These are phyloP conservation scores for Peniophora sp. DNA, from an alignment of 1,284 basidiomycete species.

Conservation along the genomic window DNA sequence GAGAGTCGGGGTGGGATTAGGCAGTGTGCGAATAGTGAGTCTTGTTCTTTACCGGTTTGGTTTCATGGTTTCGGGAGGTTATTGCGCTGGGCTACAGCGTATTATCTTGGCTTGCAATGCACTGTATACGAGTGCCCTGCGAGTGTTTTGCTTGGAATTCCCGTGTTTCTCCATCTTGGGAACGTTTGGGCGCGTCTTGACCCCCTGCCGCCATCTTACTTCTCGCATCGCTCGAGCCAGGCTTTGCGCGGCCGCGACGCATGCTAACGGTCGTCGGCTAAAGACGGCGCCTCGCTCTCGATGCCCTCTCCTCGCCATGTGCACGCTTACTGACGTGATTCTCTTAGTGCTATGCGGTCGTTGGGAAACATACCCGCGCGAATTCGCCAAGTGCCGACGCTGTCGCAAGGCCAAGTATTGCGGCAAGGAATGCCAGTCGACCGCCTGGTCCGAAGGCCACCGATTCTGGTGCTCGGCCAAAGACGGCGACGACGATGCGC, in stretches of 20 bases:
- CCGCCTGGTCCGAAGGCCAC: conserved; percentile 96
- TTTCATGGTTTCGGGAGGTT: background rate
- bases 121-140: too few relatives aligned
- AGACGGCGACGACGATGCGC: conserved; percentile 58
- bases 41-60: conserved; percentile 4
- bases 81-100: too few relatives aligned
- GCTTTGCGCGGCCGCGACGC: too few relatives aligned
- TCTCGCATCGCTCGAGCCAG: too few relatives aligned
- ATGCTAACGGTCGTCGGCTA: too few relatives aligned
- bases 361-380: conserved; percentile 90
- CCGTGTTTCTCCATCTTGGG: too few relatives aligned
- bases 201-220: too few relatives aligned
- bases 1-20: conserved; percentile 88
- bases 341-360: conserved; percentile 81
- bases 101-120: too few relatives aligned
- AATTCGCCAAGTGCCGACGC: conserved; percentile 95
- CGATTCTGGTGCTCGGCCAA: conserved; percentile 82
- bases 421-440: conserved; percentile 95
- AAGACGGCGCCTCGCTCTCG: too few relatives aligned
- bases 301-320: too few relatives aligned
- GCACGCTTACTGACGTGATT: conserved; percentile 2
- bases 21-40: conserved; percentile 93
- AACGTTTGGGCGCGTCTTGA: too few relatives aligned
- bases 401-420: conserved; percentile 99
- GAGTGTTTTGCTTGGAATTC: too few relatives aligned